phyloP scores from a whole-genome alignment of 139 green algal genomes.

The Picochlorum sp. region DNA sequence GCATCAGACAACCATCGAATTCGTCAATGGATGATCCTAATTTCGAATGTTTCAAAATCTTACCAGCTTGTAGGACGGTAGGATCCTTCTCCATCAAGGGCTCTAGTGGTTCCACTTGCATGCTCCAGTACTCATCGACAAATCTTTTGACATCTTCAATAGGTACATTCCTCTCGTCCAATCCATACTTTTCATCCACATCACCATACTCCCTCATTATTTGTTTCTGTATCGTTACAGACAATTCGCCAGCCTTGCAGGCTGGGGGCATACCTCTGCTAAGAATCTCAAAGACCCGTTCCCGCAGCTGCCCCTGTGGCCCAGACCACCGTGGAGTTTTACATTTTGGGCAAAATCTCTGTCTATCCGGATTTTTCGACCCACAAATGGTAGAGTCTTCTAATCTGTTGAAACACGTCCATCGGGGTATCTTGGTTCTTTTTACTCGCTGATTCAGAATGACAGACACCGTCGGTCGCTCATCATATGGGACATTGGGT shows the following conservation, averaged over 20 bases:
- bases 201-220: constrained; percentile 1
- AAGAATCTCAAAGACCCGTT: not conserved
- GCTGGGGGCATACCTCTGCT: not conserved
- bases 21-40: too few relatives aligned
- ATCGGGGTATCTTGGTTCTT: not conserved
- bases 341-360: not conserved
- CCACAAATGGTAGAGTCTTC: not conserved
- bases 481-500: too few relatives aligned
- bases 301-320: not conserved
- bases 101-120: too few relatives aligned
- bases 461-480: too few relatives aligned
- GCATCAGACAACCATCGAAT: too few relatives aligned
- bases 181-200: not conserved
- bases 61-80: too few relatives aligned
- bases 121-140: not conserved
- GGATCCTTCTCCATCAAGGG: too few relatives aligned
- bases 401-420: not conserved
- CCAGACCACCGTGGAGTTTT: not conserved
- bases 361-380: not conserved
- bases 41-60: too few relatives aligned
- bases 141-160: not conserved
- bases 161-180: not conserved
- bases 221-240: not conserved
- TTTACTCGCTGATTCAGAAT: too few relatives aligned
- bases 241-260: not conserved